Conservation (phyloP, 495 filamentous ascomycete species). For the Tetracladium marchalianum region DNA sequence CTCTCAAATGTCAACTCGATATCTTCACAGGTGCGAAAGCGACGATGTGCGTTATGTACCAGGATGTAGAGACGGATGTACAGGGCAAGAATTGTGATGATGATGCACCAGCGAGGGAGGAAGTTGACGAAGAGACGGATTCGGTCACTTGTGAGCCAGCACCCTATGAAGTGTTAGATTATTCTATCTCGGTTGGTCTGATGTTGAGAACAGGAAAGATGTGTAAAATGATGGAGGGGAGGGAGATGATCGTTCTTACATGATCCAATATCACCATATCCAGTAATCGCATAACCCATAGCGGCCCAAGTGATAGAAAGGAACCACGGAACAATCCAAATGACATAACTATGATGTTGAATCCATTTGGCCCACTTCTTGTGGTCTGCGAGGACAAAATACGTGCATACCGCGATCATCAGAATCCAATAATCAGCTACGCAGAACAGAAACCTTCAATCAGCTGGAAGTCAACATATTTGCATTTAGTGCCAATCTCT, state of each 20-base stretch:
- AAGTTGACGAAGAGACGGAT: constrained; percentile 34
- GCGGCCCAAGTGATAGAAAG: constrained; percentile 27
- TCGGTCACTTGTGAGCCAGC: constrained; percentile 33
- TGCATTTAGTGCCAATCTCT: too few relatives aligned
- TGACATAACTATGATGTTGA: constrained; percentile 23
- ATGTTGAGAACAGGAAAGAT: neutral
- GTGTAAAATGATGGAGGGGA: neutral
- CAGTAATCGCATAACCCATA: constrained; percentile 24
- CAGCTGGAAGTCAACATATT: too few relatives aligned
- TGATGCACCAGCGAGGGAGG: constrained; percentile 32
- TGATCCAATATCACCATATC: constrained; percentile 34
- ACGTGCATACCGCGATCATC: constrained; percentile 31
- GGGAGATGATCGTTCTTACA: constrained; percentile 15
- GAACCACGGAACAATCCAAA: constrained; percentile 30
- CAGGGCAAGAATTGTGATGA: constrained; percentile 26
- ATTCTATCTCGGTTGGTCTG: too few relatives aligned
- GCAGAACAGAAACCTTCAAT: too few relatives aligned
- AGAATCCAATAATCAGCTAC: constrained; percentile 38
- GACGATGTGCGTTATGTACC: constrained; percentile 29
- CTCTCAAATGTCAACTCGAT: too few relatives aligned
- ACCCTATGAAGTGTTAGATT: constrained; percentile 18
- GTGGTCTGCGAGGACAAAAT: constrained; percentile 29
- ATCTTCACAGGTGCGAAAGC: constrained; percentile 25
- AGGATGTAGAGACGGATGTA: constrained; percentile 31
- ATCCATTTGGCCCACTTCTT: constrained; percentile 28